Base-by-base conservation (phyloP, 2,329 filamentous ascomycete genomes). In the Aspergillus unguis region DNA sequence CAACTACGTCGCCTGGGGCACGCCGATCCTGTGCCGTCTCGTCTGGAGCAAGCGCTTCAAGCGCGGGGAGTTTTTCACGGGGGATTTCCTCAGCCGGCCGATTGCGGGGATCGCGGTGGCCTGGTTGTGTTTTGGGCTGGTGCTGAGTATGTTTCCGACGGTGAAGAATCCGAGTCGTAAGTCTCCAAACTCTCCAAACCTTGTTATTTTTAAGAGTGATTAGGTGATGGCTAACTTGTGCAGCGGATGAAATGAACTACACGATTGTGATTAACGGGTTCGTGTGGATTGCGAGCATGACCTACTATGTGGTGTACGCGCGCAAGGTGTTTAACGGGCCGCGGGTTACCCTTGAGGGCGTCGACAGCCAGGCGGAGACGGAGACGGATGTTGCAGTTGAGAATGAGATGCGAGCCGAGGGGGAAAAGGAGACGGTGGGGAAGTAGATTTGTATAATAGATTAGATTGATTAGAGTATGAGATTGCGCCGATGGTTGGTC, bases 261-360 rank as follows among this genome's bases (percentile, higher is more conserved):
- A 84, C 82, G 0, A 75, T 84, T 2, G 82, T 84, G 1, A 81
- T 86, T 54, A 84, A 84, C 56, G 74, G 73, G 32, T 76, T 77
- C 3, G 77, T 85, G 1, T 85, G 83, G 83, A 69, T 78, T 10
- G 80, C 81, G 1, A 75, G 77, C 0, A 64, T 83, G 58, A 45
- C 72, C 1, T 85, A 85, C 65, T 85, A 84, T 60, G 77, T 75
- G 58, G 59, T 82, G 9, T 78, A 79, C 62, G 82, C 82, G 2
- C 71, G 76, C 46, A 84, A 81, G 58, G 85, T 82, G 81, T 85
- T 84, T 58, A 81, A 73, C 0, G 83, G 83, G 1, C 83, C 83
- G 0, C 81, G 79, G 67, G 78, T 78, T 52, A 85, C 82, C 1
- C 69, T 84, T 31, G 11, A 35, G 9, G 45, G 11, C 17, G 17